phyloP scores from a whole-genome alignment of 192 early-diverging fungal species.

The Entomortierella lignicola region DNA sequence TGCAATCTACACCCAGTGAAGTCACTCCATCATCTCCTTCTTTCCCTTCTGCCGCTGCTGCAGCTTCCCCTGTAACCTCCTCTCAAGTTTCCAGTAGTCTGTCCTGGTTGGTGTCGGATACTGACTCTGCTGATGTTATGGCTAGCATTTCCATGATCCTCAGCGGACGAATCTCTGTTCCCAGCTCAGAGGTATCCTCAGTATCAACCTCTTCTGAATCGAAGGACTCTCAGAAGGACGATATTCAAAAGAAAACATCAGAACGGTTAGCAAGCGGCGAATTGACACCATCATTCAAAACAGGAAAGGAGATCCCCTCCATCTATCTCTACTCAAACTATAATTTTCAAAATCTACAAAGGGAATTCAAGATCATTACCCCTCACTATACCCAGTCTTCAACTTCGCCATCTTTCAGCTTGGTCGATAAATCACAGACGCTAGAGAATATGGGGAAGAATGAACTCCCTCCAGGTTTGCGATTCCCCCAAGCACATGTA shows the following conservation, averaged over 20 bases:
- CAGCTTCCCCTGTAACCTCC: neutral
- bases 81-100: constrained; percentile 35
- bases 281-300: constrained; percentile 42
- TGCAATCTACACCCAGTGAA: constrained; percentile 5
- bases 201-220: neutral
- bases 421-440: constrained; percentile 24
- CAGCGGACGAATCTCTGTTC: constrained; percentile 42
- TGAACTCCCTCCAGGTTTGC: constrained; percentile 34
- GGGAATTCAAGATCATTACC: constrained; percentile 37
- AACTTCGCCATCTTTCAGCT: constrained; percentile 11
- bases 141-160: constrained; percentile 37
- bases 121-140: constrained; percentile 38
- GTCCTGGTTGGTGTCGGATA: constrained; percentile 32
- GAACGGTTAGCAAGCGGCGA: constrained; percentile 31
- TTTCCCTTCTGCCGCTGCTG: constrained; percentile 35
- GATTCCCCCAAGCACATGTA: constrained; percentile 48
- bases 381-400: constrained; percentile 33
- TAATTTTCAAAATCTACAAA: constrained; percentile 45
- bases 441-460: constrained; percentile 8
- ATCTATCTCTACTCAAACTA: constrained; percentile 54
- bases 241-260: constrained; percentile 16
- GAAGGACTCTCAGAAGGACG: neutral
- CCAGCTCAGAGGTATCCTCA: constrained; percentile 36
- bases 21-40: constrained; percentile 32
- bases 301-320: constrained; percentile 23